phyloP scores from a whole-genome alignment of 1,139 yeast species.

The Blastobotrys buckinghamii region DNA sequence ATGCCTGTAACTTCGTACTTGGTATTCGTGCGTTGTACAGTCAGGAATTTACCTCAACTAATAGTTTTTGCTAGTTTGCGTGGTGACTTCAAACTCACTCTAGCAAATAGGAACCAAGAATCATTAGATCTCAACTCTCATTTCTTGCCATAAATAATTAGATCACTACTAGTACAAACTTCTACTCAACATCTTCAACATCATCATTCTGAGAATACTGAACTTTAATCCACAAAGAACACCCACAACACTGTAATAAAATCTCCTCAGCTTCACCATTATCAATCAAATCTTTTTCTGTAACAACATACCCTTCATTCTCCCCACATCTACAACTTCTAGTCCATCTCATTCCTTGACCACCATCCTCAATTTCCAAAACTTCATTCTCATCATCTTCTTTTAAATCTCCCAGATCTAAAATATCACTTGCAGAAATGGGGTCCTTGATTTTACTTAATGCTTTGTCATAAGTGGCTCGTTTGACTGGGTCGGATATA shows the following conservation, averaged over 20 bases:
- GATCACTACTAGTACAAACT: too few species aligned
- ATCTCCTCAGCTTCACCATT: conserved; percentile 55
- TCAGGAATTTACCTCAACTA: too few species aligned
- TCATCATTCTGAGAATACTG: conserved; percentile 42
- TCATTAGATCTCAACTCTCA: too few species aligned
- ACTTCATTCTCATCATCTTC: conserved; percentile 20
- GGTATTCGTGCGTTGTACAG: too few species aligned
- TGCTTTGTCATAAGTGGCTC: conserved; percentile 46
- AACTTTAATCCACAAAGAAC: conserved; percentile 81
- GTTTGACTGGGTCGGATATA: conserved; percentile 37
- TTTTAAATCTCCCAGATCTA: conserved; percentile 51
- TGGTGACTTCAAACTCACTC: too few species aligned
- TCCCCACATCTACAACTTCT: conserved; percentile 66
- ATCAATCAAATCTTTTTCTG: conserved; percentile 54
- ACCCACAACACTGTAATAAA: conserved; percentile 69
- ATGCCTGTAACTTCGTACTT: too few species aligned
- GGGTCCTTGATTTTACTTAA: conserved; percentile 29
- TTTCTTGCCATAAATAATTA: too few species aligned
- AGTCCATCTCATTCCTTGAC: conserved; percentile 37
- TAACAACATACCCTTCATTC: conserved; percentile 47
- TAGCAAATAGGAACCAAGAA: too few species aligned
- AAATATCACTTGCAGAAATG: conserved; percentile 48
- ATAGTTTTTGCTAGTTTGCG: too few species aligned
- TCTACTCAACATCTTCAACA: neutral
- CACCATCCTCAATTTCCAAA: conserved; percentile 24